Conservation (phyloP, 768 basidiomycete species). For the Psilocybe cyanescens region DNA sequence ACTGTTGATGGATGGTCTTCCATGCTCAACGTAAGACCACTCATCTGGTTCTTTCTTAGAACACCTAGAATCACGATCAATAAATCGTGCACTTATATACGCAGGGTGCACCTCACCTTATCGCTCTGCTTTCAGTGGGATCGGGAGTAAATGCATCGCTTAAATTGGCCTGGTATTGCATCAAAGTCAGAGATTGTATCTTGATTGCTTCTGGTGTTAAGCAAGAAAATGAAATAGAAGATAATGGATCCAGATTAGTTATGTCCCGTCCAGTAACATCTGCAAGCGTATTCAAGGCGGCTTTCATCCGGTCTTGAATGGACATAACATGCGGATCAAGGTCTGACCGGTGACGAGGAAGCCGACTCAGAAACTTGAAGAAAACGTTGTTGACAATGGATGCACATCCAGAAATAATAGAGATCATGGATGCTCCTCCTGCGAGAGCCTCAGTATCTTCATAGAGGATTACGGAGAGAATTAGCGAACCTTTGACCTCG, state of each 20-base stretch:
- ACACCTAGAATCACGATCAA: conserved; percentile 34
- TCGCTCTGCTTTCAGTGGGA: conserved; percentile 58
- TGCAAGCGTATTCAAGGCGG: conserved; percentile 56
- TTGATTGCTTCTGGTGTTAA: conserved; percentile 53
- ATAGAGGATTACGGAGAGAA: neutral
- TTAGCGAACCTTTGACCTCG: conserved; percentile 58
- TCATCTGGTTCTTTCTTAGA: conserved; percentile 62
- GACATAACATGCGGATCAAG: conserved; percentile 38
- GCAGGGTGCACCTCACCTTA: conserved; percentile 55
- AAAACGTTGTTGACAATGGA: conserved; percentile 70
- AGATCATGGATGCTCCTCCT: conserved; percentile 62
- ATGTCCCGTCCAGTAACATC: conserved; percentile 49
- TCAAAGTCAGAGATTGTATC: conserved; percentile 54
- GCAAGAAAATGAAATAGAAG: conserved; percentile 70
- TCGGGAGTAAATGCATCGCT: conserved; percentile 58
- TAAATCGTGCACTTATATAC: neutral
- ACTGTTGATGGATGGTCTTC: conserved; percentile 62
- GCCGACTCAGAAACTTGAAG: conserved; percentile 60
- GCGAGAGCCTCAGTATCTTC: neutral
- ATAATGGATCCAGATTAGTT: conserved; percentile 55
- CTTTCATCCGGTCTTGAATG: conserved; percentile 52
- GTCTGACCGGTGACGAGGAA: conserved; percentile 54
- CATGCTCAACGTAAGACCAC: conserved; percentile 64
- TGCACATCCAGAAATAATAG: conserved; percentile 55
- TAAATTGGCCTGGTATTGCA: conserved; percentile 47